Conservation (phyloP, 2,329 filamentous ascomycete genomes). For the Scleromitrula shiraiana region DNA sequence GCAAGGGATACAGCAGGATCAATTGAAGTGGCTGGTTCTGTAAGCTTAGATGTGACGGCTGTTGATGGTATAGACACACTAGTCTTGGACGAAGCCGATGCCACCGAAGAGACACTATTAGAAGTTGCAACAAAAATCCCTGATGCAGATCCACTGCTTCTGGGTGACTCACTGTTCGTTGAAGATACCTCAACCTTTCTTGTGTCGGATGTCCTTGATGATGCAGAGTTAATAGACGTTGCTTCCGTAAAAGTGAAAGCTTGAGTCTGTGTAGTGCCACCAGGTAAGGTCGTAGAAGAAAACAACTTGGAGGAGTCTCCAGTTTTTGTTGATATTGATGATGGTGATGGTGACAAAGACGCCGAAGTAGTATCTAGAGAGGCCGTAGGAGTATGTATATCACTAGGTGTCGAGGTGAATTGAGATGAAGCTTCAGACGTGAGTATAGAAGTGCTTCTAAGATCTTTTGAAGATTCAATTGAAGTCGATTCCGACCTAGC, state of each 20-base stretch:
- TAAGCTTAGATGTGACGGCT: no score
- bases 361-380: no score
- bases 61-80: background rate
- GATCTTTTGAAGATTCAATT: background rate
- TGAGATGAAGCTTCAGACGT: background rate
- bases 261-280: background rate
- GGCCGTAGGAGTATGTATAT: no score
- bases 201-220: background rate
- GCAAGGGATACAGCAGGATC: background rate
- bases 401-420: background rate
- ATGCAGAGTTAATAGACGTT: background rate
- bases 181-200: background rate
- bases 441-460: no score
- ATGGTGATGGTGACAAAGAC: no score
- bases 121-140: background rate
- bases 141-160: background rate
- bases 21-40: no score
- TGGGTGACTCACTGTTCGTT: background rate
- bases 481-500: background rate
- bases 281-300: background rate
- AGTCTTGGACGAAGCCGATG: background rate
- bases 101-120: background rate
- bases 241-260: slow-evolving; percentile 2
- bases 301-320: background rate
- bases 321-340: no score